A percentile compares a stretch with the other conserved stretches of the same genome.
These are phyloP conservation scores for Aegilops speltoides DNA, from an alignment of 176 grass and related monocot genomes.

Conservation along the genomic window DNA sequence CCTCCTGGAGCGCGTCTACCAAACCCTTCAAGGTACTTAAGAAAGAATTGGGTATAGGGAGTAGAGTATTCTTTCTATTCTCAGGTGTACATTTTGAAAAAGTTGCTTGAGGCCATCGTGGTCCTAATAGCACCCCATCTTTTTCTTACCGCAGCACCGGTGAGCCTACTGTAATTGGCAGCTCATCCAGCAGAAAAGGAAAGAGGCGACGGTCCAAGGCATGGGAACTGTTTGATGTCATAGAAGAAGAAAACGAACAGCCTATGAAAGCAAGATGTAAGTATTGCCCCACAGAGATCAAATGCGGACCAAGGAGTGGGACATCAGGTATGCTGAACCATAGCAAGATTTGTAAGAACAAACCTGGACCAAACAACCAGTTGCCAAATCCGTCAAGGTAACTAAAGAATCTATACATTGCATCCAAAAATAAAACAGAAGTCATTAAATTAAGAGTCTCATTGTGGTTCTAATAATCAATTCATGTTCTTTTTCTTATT, in stretches of 20 bases:
- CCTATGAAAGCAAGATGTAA: neutral
- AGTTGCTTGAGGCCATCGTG: too few species aligned
- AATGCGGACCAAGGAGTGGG: neutral
- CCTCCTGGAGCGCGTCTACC: neutral
- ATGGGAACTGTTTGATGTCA: neutral
- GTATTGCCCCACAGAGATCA: neutral
- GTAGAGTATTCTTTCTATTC: too few species aligned
- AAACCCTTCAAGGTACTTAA: neutral
- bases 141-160: too few species aligned
- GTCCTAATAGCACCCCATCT: too few species aligned
- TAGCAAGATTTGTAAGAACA: neutral
- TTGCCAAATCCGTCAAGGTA: neutral
- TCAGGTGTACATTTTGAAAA: too few species aligned
- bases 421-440: too few species aligned
- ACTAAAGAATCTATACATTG: too few species aligned
- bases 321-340: constrained; percentile 10
- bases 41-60: too few species aligned
- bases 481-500: rapidly evolving
- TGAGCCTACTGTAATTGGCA: too few species aligned
- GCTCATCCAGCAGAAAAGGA: too few species aligned
- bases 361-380: neutral
- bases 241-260: neutral
- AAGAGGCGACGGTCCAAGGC: neutral
- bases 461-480: neutral
- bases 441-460: too few species aligned